These are phyloP conservation scores for Trichoderma reesei DNA, from an alignment of 495 filamentous ascomycete species.

Conservation along the genomic window DNA sequence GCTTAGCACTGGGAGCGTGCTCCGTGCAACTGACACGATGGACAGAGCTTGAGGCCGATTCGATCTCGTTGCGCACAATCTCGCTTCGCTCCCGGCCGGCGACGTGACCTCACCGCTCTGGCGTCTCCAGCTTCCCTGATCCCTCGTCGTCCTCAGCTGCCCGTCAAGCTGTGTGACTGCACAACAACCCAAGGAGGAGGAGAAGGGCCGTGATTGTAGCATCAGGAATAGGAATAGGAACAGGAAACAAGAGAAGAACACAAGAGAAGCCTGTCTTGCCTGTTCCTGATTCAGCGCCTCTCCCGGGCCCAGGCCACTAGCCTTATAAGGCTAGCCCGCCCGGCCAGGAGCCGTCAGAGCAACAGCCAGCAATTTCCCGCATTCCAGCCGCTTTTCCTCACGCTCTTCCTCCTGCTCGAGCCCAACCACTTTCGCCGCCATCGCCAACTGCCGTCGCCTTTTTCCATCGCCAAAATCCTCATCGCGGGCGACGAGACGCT, in stretches of 20 bases:
- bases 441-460: neutral
- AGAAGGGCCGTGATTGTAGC: no score
- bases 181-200: neutral
- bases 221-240: no score
- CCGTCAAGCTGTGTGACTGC: neutral
- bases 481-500: constrained; percentile 3
- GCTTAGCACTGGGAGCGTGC: no score
- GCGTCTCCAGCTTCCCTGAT: neutral
- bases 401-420: neutral
- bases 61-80: constrained; percentile 2
- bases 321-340: neutral
- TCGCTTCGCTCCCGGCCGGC: neutral
- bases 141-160: neutral
- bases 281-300: neutral
- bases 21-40: neutral
- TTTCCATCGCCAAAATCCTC: neutral
- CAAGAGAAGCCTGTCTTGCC: no score
- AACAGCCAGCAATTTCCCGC: constrained; percentile 5
- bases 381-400: neutral
- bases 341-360: neutral
- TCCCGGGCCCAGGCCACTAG: neutral
- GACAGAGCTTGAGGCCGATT: neutral
- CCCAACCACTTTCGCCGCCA: neutral
- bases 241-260: neutral
- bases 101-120: neutral